phyloP scores from a whole-genome alignment of 192 early-diverging fungal species.

The Coemansia sp. region DNA sequence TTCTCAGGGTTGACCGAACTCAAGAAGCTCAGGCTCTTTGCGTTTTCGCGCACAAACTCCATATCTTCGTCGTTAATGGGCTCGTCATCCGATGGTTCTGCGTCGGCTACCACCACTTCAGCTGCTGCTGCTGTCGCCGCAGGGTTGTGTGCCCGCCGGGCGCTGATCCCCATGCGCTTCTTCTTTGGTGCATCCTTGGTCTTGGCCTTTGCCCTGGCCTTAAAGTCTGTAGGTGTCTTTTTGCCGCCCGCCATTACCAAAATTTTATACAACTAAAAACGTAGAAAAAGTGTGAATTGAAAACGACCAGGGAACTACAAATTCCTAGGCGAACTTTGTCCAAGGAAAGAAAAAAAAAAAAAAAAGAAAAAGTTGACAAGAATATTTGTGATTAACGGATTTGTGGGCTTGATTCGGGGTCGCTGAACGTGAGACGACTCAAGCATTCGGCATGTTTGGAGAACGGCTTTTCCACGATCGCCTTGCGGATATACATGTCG shows the following conservation, averaged over 20 bases:
- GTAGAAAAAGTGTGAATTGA: neutral
- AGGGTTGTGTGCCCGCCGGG: neutral
- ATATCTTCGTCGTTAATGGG: conserved; percentile 47
- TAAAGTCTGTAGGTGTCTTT: conserved; percentile 14
- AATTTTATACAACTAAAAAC: neutral
- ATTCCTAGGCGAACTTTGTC: neutral
- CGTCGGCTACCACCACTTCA: neutral
- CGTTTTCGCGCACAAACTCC: conserved; percentile 47
- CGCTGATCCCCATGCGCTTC: conserved; percentile 8
- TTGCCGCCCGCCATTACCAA: conserved; percentile 6
- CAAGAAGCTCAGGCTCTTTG: conserved; percentile 35
- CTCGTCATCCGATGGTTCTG: conserved; percentile 26
- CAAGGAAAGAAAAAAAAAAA: conserved; percentile 9
- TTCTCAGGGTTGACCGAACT: conserved; percentile 35
- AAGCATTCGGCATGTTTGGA: neutral
- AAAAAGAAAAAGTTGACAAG: neutral
- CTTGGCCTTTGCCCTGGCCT: conserved; percentile 19
- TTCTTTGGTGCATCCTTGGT: conserved; percentile 6
- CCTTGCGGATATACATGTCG: neutral
- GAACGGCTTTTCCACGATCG: neutral
- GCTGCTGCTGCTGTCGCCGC: conserved; percentile 12
- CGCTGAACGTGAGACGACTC: neutral
- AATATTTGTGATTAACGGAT: neutral
- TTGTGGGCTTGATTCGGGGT: neutral
- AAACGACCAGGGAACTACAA: neutral